Base-by-base conservation (phyloP, 140 eudicot species). In the Senecio squalidus region DNA sequence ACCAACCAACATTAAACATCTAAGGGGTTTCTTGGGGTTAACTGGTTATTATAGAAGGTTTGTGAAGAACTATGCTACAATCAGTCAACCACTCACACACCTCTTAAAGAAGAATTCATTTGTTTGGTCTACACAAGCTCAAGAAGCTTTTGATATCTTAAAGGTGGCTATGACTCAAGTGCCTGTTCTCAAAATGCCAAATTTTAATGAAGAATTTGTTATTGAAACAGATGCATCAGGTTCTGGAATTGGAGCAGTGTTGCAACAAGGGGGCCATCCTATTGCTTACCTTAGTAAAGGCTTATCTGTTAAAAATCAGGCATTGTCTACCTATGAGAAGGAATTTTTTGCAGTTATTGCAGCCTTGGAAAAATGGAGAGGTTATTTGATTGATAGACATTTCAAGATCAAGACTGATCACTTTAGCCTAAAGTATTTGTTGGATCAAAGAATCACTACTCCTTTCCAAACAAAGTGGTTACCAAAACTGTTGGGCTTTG, bases 221-320 rank as follows among this genome's bases (percentile, higher is more conserved):
- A 28, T 63, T 0, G 69, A 45, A 5, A 63, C 49, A 5, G 59
- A 62, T 62, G 69, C 48, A 0, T 44, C 45, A 0, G 58, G 34
- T 17, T n/a, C n/a, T 2, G 69, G 69, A 3, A 62, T 15, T 4
- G 69, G 58, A 2, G 69, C 11, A 4, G 58, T 62, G 0, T 47
- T 62, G 17, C 17, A 29, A 30, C 69, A 62, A 47, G 5, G 18
- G 3, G 48, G 47, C 4, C 25, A 22, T 18, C 58, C 58, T 3
- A 44, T 62, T 6, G 55, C 55, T 3, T 62, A 9, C n/a, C n/a
- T n/a, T n/a, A n/a, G n/a, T n/a, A n/a, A n/a, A n/a, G n/a, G n/a
- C n/a, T n/a, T n/a, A n/a, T n/a, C n/a, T n/a, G n/a, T n/a, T n/a
- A n/a, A n/a, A n/a, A n/a, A n/a, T n/a, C n/a, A n/a, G n/a, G n/a